These are phyloP conservation scores for Claviceps sp. DNA, from an alignment of 2,329 filamentous ascomycete genomes.

Conservation along the genomic window DNA sequence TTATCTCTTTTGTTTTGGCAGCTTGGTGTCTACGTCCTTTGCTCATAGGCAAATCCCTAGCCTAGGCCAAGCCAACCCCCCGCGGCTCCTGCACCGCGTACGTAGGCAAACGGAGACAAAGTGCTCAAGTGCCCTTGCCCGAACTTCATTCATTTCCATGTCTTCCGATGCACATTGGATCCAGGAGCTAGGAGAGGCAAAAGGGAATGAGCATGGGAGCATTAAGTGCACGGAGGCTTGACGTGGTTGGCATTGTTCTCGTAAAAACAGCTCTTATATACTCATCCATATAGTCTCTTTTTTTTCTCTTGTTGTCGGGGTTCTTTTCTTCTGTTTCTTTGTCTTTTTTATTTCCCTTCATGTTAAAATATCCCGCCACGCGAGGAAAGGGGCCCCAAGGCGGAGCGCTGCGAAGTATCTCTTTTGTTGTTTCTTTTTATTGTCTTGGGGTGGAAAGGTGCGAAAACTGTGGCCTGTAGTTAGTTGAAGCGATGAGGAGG, in stretches of 20 bases:
- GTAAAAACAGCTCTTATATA: neutral
- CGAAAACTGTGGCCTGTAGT: neutral
- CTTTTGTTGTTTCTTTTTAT: neutral
- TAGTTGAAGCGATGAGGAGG: neutral
- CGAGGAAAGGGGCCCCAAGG: neutral
- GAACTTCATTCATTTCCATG: neutral
- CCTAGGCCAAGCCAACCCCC: neutral
- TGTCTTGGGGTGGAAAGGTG: neutral
- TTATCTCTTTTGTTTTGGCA: neutral
- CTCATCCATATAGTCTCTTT: neutral
- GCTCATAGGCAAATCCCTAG: neutral
- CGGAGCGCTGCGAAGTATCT: neutral
- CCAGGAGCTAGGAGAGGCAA: slow-evolving; percentile 1
- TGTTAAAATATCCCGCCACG: neutral
- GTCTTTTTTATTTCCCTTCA: neutral
- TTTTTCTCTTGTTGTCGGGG: neutral
- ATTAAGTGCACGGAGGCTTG: slow-evolving; percentile 1
- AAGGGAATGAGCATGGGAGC: slow-evolving; percentile 1
- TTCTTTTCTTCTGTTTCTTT: too few relatives aligned
- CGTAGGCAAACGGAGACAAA: neutral
- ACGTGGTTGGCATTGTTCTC: slow-evolving; percentile 3
- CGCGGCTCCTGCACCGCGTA: neutral
- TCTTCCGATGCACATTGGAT: slow-evolving; percentile 6
- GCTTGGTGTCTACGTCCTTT: neutral
- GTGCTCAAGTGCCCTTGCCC: neutral